Conservation (phyloP, 176 grass and related monocot genomes). For the Phoenix dactylifera region DNA sequence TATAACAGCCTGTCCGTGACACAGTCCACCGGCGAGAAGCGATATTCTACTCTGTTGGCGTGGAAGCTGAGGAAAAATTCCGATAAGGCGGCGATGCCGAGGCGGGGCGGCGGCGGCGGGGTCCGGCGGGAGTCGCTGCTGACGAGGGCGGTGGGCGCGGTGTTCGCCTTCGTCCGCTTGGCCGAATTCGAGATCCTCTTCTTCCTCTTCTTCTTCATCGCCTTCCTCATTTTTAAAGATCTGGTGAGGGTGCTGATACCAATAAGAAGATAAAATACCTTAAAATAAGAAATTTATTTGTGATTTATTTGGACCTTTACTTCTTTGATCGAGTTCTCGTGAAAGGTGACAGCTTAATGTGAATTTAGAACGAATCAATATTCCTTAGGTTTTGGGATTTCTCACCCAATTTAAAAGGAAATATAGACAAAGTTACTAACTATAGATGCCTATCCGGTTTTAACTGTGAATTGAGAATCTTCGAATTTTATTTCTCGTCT, state of each 20-base stretch:
- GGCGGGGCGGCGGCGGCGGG: conserved; percentile 4
- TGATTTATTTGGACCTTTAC: neutral
- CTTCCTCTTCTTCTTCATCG: conserved; percentile 81
- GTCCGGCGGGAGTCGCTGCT: conserved; percentile 27
- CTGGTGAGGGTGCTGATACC: conserved; percentile 33
- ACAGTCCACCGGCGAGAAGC: no score
- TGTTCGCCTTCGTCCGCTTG: conserved; percentile 73
- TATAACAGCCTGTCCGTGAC: no score
- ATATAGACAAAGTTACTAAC: no score
- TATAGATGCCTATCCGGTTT: no score
- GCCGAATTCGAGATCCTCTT: conserved; percentile 98
- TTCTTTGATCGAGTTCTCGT: neutral
- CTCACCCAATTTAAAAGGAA: no score
- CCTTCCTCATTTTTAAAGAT: conserved; percentile 82
- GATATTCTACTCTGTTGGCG: no score
- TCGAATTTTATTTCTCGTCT: no score
- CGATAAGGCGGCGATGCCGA: conserved; percentile 31
- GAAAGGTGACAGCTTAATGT: no score
- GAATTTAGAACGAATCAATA: no score
- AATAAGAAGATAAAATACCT: neutral
- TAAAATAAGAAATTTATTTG: neutral
- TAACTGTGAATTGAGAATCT: no score
- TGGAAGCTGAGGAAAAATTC: no score
- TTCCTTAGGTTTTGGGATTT: no score
- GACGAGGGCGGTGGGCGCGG: conserved; percentile 54